These are phyloP conservation scores for Colletotrichum brevisporum DNA, from an alignment of 2,329 filamentous ascomycete genomes.

Conservation along the genomic window DNA sequence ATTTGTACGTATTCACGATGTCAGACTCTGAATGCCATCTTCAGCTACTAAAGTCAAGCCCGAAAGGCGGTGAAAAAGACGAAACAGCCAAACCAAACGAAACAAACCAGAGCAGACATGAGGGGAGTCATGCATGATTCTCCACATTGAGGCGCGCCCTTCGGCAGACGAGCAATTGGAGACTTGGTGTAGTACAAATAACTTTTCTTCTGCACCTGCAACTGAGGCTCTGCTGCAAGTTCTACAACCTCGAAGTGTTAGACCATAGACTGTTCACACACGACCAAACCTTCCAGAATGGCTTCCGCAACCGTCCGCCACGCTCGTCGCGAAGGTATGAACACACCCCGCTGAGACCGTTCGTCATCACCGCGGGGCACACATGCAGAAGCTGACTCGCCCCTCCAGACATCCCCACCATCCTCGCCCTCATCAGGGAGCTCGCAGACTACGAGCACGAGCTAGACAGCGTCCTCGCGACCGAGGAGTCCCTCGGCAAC, in stretches of 20 bases:
- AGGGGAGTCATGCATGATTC: constrained; percentile 9
- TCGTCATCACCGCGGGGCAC: background rate
- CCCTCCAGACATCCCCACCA: constrained; percentile 80
- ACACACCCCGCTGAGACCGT: constrained; percentile 1
- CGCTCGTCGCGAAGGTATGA: constrained; percentile 71
- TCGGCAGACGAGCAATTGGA: background rate
- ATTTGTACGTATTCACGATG: no score
- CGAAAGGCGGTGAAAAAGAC: constrained; percentile 25
- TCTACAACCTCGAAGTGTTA: background rate
- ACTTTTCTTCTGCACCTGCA: background rate
- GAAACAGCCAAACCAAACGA: constrained; percentile 1
- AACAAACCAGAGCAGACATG: background rate
- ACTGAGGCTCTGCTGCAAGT: background rate
- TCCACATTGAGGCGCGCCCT: constrained; percentile 35
- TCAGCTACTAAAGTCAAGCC: background rate
- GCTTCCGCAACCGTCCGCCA: constrained; percentile 62
- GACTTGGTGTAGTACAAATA: constrained; percentile 4
- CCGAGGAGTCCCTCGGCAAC: constrained; percentile 76
- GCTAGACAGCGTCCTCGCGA: constrained; percentile 81
- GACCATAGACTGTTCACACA: background rate
- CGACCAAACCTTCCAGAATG: constrained; percentile 45
- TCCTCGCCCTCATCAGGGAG: constrained; percentile 85
- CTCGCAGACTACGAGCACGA: constrained; percentile 91
- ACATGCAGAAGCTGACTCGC: constrained; percentile 14
- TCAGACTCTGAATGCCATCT: no score